Conservation (phyloP, 225 moss, liverwort and hornwort species). For the Polytrichum commune region DNA sequence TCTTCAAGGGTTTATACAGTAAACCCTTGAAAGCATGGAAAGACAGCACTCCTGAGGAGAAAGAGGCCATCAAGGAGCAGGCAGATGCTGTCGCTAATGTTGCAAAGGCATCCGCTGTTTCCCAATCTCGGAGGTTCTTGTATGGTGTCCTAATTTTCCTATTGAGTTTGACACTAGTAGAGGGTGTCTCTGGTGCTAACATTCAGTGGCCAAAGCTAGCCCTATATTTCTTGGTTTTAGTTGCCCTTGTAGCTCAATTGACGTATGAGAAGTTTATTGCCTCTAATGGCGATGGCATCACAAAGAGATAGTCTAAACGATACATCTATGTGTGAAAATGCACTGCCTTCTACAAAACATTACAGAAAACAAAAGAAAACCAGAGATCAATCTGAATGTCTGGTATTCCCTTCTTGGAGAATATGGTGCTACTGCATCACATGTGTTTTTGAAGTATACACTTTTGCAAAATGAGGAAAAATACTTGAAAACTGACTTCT, state of each 20-base stretch:
- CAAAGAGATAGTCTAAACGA: slow-evolving; percentile 12
- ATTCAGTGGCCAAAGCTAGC: slow-evolving; percentile 68
- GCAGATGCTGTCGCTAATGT: slow-evolving; percentile 41
- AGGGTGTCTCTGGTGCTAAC: slow-evolving; percentile 42
- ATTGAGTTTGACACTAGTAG: slow-evolving; percentile 57
- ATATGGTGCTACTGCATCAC: too few species aligned
- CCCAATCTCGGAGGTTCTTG: slow-evolving; percentile 53
- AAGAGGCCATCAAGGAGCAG: slow-evolving; percentile 48
- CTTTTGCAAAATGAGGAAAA: too few species aligned
- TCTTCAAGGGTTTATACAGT: slow-evolving; percentile 82
- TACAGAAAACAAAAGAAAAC: too few species aligned
- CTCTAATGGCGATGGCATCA: slow-evolving; percentile 28
- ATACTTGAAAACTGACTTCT: too few species aligned
- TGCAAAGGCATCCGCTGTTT: slow-evolving; percentile 52
- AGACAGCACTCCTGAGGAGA: slow-evolving; percentile 52
- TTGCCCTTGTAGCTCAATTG: slow-evolving; percentile 66
- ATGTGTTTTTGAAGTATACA: too few species aligned
- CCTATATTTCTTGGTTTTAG: slow-evolving; percentile 54
- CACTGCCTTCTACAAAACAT: too few species aligned
- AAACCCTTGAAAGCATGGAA: slow-evolving; percentile 70
- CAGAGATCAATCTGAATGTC: too few species aligned
- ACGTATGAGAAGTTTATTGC: slow-evolving; percentile 68
- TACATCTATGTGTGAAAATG: too few species aligned
- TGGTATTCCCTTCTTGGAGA: too few species aligned
- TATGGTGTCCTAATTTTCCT: slow-evolving; percentile 75